phyloP scores from a whole-genome alignment of 345 rosid genomes.

The Populus ilicifolia region DNA sequence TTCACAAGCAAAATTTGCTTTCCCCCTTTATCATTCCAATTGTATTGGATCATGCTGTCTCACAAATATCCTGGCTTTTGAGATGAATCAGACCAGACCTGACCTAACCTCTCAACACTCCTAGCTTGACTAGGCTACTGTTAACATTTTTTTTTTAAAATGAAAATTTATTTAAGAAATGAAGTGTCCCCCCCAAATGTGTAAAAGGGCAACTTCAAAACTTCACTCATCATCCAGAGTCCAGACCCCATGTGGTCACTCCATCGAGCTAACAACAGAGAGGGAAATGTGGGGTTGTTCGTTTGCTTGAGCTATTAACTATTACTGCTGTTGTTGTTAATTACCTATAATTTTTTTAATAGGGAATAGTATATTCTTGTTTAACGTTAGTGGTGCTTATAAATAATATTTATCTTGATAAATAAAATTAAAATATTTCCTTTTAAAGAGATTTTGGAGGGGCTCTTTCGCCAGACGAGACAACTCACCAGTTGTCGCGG shows the following conservation, averaged over 20 bases:
- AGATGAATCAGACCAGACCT: too few relatives aligned
- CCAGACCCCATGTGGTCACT: constrained; percentile 2
- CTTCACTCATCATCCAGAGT: background rate
- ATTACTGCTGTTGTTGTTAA: background rate
- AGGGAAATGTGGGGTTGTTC: background rate
- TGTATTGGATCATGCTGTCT: background rate
- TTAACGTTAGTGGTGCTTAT: background rate
- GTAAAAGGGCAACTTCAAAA: background rate
- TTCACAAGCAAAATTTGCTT: background rate
- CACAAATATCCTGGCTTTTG: background rate
- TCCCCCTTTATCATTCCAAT: background rate
- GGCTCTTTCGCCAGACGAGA: constrained; percentile 34
- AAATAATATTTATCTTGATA: background rate
- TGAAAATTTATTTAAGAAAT: too few relatives aligned
- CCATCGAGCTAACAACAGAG: background rate
- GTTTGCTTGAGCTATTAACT: background rate
- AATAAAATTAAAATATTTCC: constrained; percentile 6
- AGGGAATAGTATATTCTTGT: background rate
- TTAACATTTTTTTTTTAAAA: too few relatives aligned
- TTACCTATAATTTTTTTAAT: background rate
- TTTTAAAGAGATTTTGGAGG: constrained; percentile 11
- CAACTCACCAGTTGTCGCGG: constrained; percentile 53
- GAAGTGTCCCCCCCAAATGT: background rate
- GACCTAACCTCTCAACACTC: too few relatives aligned
- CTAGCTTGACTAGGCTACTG: too few relatives aligned